A percentile compares a stretch with the other conserved stretches of the same genome.
phyloP scores from a whole-genome alignment of 2,329 filamentous ascomycete species.

The Hypoxylon sp. region DNA sequence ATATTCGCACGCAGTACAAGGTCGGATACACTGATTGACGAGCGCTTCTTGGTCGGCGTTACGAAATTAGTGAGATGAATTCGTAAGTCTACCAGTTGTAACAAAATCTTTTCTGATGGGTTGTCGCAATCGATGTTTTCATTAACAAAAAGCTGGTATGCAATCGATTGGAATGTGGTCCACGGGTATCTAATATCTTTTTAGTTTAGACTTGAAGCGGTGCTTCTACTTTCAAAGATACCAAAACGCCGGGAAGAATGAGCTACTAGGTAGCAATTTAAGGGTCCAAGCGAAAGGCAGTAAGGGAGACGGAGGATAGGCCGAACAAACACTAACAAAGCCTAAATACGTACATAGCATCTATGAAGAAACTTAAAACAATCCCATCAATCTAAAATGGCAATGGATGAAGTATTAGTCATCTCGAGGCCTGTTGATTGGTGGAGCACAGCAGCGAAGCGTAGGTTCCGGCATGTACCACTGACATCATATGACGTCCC shows the following conservation, averaged over 20 bases:
- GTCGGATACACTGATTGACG: neutral
- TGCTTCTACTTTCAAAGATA: neutral
- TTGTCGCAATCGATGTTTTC: neutral
- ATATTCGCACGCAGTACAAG: neutral
- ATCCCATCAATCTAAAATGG: neutral
- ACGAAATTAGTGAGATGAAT: neutral
- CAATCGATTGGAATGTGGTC: neutral
- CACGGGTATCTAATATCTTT: neutral
- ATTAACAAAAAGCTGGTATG: neutral
- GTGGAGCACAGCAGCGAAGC: neutral
- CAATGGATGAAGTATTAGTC: neutral
- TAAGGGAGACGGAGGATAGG: neutral
- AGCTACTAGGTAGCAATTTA: neutral
- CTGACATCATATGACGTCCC: slow-evolving; percentile 4
- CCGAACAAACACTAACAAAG: neutral
- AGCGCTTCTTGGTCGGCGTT: neutral
- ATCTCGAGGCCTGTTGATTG: neutral
- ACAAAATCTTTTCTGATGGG: neutral
- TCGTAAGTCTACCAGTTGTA: neutral
- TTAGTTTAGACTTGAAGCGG: neutral
- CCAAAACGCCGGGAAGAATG: neutral
- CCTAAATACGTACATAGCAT: neutral
- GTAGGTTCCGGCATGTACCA: neutral
- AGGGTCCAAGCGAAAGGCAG: neutral
- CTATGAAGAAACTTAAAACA: neutral